Evolutionary conservation across 257 asterid species (phyloP), one percentile per base, ranked within the genome.

Genomic region (Paulownia fortunei): DNA sequence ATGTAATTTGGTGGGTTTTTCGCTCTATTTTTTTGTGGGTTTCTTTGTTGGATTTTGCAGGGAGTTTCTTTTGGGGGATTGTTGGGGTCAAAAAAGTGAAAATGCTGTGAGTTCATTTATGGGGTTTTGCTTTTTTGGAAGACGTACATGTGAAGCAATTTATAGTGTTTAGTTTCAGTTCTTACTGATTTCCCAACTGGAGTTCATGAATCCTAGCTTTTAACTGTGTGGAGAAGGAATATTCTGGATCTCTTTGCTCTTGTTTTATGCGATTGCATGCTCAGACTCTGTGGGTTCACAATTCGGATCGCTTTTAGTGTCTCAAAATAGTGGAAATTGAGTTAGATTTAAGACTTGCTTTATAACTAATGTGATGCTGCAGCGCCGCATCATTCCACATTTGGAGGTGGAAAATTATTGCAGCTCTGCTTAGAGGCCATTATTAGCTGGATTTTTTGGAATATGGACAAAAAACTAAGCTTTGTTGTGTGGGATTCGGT

Each of bases 211-310:
- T 80, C 84, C 77, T 41, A 44, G 63, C 74, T 76, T 68, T 74
- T 55, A 69, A 15, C 77, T 81, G 60, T 74, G 82, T 70, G 76
- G 77, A 69, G 84, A 27, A 59, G 83, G 90, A 82, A 82, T 87
- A 87, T 89, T 88, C 84, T 89, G 90, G 97, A 88, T 94, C 94
- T 75, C 79, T 76, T 78, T 39, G 75, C 66, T 60, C 49, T 78
- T 74, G 60, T 80, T 73, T 54, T 64, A 24, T 56, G 77, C 81
- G 80, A 39, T 84, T 80, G 67, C 64, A 26, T 74, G 85, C 81
- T 77, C 73, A n/a, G 58, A 37, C 80, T 49, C 68, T 72, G 70
- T 73, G 78, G 80, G 80, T 80, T 87, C 82, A 44, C 85, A 64
- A 46, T 78, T 73, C 77, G 69, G 81, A 80, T 81, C 79, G 80